A percentile compares a stretch with the other conserved stretches of the same genome.
These are phyloP conservation scores for Melampsora occidentalis DNA, from an alignment of 1,284 basidiomycete species.

Conservation along the genomic window DNA sequence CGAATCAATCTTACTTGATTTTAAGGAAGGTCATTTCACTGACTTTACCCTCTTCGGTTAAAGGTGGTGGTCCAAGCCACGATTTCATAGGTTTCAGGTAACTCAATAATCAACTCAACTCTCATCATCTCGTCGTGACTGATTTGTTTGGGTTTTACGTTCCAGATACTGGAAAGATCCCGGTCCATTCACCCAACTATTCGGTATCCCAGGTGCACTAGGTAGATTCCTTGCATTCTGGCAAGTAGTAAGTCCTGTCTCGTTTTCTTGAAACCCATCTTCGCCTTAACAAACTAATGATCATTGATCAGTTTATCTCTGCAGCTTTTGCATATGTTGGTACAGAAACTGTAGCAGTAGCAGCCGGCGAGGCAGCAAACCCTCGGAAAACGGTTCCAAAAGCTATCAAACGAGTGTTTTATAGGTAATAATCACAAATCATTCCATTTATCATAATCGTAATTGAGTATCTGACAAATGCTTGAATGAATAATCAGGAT, in stretches of 20 bases:
- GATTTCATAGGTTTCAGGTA: constrained; percentile 56
- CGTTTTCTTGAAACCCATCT: constrained; percentile 7
- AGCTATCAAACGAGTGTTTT: constrained; percentile 30
- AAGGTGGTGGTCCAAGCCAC: constrained; percentile 66
- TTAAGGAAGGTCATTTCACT: constrained; percentile 35
- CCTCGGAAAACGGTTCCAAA: constrained; percentile 17
- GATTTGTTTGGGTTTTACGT: constrained; percentile 60
- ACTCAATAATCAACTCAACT: constrained; percentile 14
- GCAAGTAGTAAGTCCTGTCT: constrained; percentile 38
- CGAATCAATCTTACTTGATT: constrained; percentile 54
- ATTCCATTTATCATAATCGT: constrained; percentile 18
- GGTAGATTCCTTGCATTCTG: constrained; percentile 58
- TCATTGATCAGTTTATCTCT: constrained; percentile 54
- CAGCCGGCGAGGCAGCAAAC: constrained; percentile 17
- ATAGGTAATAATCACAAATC: constrained; percentile 15
- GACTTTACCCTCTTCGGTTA: constrained; percentile 64
- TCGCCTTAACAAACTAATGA: not conserved
- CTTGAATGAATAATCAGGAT: constrained; percentile 46
- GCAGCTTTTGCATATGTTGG: constrained; percentile 24
- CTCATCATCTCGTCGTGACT: not conserved
- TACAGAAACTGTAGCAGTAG: constrained; percentile 16
- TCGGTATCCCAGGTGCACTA: constrained; percentile 59
- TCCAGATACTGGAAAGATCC: constrained; percentile 68
- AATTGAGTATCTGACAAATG: not conserved
- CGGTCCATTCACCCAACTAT: constrained; percentile 58